Base-by-base conservation (phyloP, 176 grass and related monocot genomes). In the Tuctoria greenei region DNA sequence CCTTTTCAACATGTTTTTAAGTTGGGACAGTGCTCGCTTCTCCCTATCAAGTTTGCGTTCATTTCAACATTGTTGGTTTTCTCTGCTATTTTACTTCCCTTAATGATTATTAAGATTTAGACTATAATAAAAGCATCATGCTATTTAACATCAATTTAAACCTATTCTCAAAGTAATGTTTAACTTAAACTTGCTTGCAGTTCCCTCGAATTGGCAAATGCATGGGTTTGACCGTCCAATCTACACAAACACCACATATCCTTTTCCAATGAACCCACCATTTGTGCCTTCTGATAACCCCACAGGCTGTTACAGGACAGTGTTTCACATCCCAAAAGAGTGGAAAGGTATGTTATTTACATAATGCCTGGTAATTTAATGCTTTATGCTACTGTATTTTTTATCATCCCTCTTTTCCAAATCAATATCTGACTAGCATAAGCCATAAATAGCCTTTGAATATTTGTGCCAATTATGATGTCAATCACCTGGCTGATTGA, bases 171-270 rank as follows among this genome's bases (percentile, higher is more conserved):
- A 13, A 44, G 52, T 61, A 70, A 68, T 13, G 2, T 54, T 54
- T 46, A 66, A 68, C n/a, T 5, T 34, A 17, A 25, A 66, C 45
- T 76, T 73, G 28, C 35, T 61, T 76, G 46, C 91, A 98, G 89
- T 98, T 84, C 95, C 95, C 27, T 98, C 95, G 1, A 98, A 94
- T 62, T 98, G 95, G 91, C 95, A 94, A 78, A 94, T 92, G 91
- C 95, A 98, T 64, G 91, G 91, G 45, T 98, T 88, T 86, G 95
- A 98, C 66, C 63, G 75, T 10, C 95, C 91, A 10, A 94, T 94
- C 75, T 94, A 94, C 79, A 94, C 95, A 58, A 98, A 98, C 77
- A 6, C 74, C 27, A 71, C 51, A 4, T 98, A 98, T 34, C 95
- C 95, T 57, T 94, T 98, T 82, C 89, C 82, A 14, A 54, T 98